Conservation (phyloP, 2,329 filamentous ascomycete genomes). For the Xylariaceae sp. region DNA sequence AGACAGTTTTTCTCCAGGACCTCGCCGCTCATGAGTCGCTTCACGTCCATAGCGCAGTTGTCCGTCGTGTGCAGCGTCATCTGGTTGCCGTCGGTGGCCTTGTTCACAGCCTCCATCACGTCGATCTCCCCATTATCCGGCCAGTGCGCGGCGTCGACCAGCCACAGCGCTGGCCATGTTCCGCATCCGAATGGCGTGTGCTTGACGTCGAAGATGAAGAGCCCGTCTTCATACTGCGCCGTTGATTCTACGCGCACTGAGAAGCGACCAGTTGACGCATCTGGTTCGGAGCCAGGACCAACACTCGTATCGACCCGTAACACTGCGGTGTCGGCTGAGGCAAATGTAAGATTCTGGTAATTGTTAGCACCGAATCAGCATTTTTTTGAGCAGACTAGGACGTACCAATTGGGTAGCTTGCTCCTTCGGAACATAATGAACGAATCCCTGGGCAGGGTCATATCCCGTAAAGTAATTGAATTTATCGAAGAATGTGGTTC, state of each 20-base stretch:
- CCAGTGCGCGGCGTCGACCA: slow-evolving; percentile 64
- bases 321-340: slow-evolving; percentile 55
- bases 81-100: slow-evolving; percentile 56
- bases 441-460: slow-evolving; percentile 54
- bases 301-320: slow-evolving; percentile 64
- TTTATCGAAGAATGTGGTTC: slow-evolving; percentile 56
- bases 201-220: slow-evolving; percentile 69
- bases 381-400: not conserved
- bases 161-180: slow-evolving; percentile 69
- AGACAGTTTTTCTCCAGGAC: slow-evolving; percentile 51
- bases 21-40: slow-evolving; percentile 55
- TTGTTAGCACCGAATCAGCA: slow-evolving; percentile 9
- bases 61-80: slow-evolving; percentile 62
- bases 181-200: slow-evolving; percentile 67
- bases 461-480: slow-evolving; percentile 56
- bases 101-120: slow-evolving; percentile 62
- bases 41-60: slow-evolving; percentile 55
- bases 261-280: slow-evolving; percentile 62
- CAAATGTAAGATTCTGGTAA: slow-evolving; percentile 64
- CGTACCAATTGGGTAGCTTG: slow-evolving; percentile 48
- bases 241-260: slow-evolving; percentile 67
- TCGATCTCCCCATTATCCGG: slow-evolving; percentile 67
- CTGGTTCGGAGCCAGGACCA: slow-evolving; percentile 47
- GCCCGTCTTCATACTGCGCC: slow-evolving; percentile 59
- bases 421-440: slow-evolving; percentile 54